A percentile compares a stretch with the other conserved stretches of the same genome.
These are phyloP conservation scores for Colletotrichum sp. DNA, from an alignment of 2,329 filamentous ascomycete species.

Conservation along the genomic window DNA sequence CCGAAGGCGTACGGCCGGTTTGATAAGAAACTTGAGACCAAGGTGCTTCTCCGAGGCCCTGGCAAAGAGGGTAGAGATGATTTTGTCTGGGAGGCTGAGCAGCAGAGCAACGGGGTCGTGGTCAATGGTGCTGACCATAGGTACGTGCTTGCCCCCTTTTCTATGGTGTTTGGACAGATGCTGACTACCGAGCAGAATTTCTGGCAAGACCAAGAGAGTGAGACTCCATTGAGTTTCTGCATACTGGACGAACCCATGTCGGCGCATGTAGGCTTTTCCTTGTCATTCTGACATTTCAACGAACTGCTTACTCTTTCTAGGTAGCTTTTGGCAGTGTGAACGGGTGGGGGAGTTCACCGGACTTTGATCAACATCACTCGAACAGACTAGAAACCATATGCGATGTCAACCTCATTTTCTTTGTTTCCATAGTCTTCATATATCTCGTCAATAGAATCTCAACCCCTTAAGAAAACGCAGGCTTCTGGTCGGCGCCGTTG, in stretches of 20 bases:
- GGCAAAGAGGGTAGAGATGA: background rate
- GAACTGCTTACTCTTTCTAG: background rate
- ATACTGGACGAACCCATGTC: background rate
- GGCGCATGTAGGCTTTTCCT: background rate
- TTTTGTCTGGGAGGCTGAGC: background rate
- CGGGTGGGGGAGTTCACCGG: background rate
- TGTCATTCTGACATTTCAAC: background rate
- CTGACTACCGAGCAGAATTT: background rate
- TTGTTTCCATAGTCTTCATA: background rate
- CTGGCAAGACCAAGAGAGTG: background rate
- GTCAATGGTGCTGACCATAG: background rate
- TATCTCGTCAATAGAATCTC: background rate
- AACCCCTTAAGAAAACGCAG: background rate
- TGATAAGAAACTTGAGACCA: constrained; percentile 25
- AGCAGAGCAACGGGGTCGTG: background rate
- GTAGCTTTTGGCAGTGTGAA: background rate
- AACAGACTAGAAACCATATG: background rate
- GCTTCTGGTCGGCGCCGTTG: constrained; percentile 54
- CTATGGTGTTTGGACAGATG: background rate
- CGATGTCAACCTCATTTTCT: background rate
- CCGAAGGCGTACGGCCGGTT: constrained; percentile 30
- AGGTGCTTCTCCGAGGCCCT: constrained; percentile 19
- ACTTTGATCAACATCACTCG: background rate
- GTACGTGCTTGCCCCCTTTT: background rate
- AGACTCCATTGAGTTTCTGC: background rate